Conservation (phyloP, 2,329 filamentous ascomycete species). For the Cytospora leucostoma region DNA sequence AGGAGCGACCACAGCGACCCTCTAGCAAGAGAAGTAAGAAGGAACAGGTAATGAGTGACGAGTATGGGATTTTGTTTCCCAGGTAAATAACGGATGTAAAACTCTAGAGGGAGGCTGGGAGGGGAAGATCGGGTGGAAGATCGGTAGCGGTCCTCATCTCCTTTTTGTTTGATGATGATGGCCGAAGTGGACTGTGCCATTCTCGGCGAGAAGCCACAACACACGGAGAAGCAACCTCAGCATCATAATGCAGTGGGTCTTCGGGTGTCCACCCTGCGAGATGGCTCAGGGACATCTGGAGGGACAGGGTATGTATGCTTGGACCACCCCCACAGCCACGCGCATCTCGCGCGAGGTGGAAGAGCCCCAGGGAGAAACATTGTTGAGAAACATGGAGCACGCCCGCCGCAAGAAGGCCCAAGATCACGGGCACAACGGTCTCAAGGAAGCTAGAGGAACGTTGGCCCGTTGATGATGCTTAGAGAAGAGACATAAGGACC, state of each 20-base stretch:
- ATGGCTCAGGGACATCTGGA: slow-evolving; percentile 10
- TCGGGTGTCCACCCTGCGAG: slow-evolving; percentile 16
- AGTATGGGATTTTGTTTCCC: slow-evolving; percentile 6
- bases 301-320: slow-evolving; percentile 5
- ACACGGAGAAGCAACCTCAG: slow-evolving; percentile 21
- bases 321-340: slow-evolving; percentile 17
- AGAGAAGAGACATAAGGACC: neutral
- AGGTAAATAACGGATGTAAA: slow-evolving; percentile 17
- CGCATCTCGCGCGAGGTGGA: slow-evolving; percentile 5
- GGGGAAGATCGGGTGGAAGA: slow-evolving; percentile 3
- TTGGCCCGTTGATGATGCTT: neutral
- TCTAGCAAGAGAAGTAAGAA: slow-evolving; percentile 17
- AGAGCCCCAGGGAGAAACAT: neutral
- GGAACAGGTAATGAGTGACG: slow-evolving; percentile 19
- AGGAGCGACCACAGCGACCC: slow-evolving; percentile 27
- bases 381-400: neutral
- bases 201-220: slow-evolving; percentile 18
- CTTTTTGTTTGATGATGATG: slow-evolving; percentile 27
- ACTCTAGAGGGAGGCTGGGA: slow-evolving; percentile 9
- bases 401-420: neutral
- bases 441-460: neutral
- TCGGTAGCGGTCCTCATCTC: slow-evolving; percentile 22
- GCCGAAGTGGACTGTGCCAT: slow-evolving; percentile 18
- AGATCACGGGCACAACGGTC: neutral
- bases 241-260: slow-evolving; percentile 23